Conservation (phyloP, 179 eudicot genomes). For the Patellifolia procumbens region DNA sequence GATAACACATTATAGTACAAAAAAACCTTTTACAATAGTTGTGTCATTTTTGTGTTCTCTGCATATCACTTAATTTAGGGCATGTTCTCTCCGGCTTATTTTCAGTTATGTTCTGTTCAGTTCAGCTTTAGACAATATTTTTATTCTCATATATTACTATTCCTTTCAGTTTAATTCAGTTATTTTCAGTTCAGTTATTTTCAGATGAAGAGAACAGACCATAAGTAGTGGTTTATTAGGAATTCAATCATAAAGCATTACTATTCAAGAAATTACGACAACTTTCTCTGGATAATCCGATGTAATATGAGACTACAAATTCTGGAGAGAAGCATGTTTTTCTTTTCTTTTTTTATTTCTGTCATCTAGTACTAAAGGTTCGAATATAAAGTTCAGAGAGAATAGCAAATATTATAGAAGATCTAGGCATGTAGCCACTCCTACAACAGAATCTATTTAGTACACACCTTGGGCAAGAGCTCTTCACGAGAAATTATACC, state of each 20-base stretch:
- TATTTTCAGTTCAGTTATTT: no score
- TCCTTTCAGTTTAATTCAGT: no score
- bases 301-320: not conserved
- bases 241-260: not conserved
- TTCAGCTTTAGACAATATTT: no score
- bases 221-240: no score
- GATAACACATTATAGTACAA: not conserved
- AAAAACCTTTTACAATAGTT: not conserved
- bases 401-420: not conserved
- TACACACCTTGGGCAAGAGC: conserved; percentile 17
- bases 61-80: not conserved
- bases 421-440: not conserved
- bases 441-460: not conserved
- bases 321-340: no score
- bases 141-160: no score
- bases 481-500: conserved; percentile 19
- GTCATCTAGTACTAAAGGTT: not conserved
- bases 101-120: no score
- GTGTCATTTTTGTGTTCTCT: not conserved
- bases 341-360: not conserved
- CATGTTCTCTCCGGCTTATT: no score
- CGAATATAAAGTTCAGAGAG: not conserved
- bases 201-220: no score
- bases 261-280: not conserved
- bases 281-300: not conserved